Evolutionary conservation across 1,284 basidiomycete species (phyloP).

Genomic region (Neolentinus lepideus): DNA sequence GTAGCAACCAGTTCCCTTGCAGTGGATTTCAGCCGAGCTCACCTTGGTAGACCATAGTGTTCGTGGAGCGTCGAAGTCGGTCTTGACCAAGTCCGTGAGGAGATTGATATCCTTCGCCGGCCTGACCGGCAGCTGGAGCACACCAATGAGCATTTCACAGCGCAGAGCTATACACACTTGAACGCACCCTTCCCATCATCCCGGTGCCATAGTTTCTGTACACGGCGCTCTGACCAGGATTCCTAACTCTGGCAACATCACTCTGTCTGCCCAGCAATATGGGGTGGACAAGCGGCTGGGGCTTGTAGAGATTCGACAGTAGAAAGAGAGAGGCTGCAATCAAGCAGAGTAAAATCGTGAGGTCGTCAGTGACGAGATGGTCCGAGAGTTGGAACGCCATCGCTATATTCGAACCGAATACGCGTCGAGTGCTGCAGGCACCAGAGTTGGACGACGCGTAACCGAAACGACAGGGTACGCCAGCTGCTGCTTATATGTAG

Average conservation of each 20-base stretch:
- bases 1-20: too few relatives aligned
- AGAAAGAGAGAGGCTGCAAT: conserved; percentile 68
- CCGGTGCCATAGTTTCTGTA: conserved; percentile 81
- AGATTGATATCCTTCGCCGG: conserved; percentile 65
- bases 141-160: background rate
- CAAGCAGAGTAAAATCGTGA: conserved; percentile 67
- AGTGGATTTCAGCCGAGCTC: conserved; percentile 8
- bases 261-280: conserved; percentile 78
- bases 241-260: conserved; percentile 71
- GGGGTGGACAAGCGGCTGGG: conserved; percentile 75
- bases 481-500: background rate
- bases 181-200: conserved; percentile 63
- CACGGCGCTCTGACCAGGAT: conserved; percentile 67
- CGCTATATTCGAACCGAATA: conserved; percentile 3
- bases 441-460: background rate
- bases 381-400: conserved; percentile 34
- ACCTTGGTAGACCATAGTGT: conserved; percentile 77
- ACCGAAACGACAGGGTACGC: background rate
- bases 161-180: background rate
- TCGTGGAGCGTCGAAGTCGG: conserved; percentile 57
- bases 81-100: conserved; percentile 57
- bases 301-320: conserved; percentile 67
- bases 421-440: background rate
- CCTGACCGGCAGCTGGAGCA: conserved; percentile 55
- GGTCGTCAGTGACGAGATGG: conserved; percentile 65